Evolutionary conservation across 768 basidiomycete species (phyloP).

Genomic region (Porphyrellus cyaneotinctus): DNA sequence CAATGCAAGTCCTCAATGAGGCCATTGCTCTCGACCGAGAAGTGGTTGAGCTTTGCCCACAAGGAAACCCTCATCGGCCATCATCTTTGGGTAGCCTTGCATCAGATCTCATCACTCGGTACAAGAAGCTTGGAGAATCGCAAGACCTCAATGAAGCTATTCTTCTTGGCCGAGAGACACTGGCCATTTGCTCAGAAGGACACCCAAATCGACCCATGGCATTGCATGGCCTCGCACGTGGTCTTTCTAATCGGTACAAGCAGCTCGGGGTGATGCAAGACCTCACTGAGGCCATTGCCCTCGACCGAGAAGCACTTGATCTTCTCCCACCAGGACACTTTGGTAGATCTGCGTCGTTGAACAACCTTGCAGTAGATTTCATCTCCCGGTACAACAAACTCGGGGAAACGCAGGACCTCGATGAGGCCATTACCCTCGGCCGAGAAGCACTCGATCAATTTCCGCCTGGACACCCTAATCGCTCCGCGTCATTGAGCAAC

Average conservation of each 20-base stretch:
- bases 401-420: background rate
- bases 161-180: background rate
- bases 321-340: background rate
- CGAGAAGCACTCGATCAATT: background rate
- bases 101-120: background rate
- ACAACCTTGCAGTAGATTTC: background rate
- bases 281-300: background rate
- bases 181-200: background rate
- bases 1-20: background rate
- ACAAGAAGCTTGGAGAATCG: background rate
- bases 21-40: background rate
- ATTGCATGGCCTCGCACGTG: background rate
- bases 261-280: background rate
- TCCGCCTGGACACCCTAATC: background rate
- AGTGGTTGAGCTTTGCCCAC: background rate
- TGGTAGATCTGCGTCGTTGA: background rate
- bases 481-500: background rate
- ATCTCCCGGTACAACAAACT: background rate
- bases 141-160: no score
- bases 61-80: background rate
- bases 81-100: background rate
- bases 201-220: background rate
- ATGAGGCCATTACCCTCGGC: background rate
- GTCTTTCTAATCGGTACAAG: background rate
- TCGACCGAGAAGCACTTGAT: background rate